Base-by-base conservation (phyloP, 345 rosid species). In the Moricandia arvensis region DNA sequence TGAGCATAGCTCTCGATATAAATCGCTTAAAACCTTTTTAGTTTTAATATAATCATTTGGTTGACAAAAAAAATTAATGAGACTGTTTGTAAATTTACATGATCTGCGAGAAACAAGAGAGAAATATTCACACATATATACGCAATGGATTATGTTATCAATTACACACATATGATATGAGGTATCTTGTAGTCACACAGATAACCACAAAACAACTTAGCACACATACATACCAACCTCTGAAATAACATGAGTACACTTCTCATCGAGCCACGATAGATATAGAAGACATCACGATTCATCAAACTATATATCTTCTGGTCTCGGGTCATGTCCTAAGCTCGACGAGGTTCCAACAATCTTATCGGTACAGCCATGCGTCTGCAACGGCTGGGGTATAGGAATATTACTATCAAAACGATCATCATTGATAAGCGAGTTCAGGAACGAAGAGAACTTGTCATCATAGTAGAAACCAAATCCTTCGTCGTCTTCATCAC, bases 381-480 rank as follows among this genome's bases (percentile, higher is more conserved):
- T 55, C 16, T 31, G 72, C 45, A 71, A 71, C 15, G 80, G 63
- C 29, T 58, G 72, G 1, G 55, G 4, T 17, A 69, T 57, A 21
- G 63, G 69, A 34, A 76, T 31, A n/a, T 21, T 54, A 11, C 34
- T 55, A 26, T 43, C 54, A 30, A 87, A 82, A 21, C 75, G 41
- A 63, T 77, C 81, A 8, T 89, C 97, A 7, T 87, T 82, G 72
- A 87, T 79, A 49, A 93, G 74, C 10, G 90, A 85, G 74, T 87
- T 88, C 6, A 93, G 85, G 80, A 90, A 86, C 1, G 89, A 84
- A 6, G 97, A 84, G 83, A 88, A 84, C 61, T 71, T 75, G 68
- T 92, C 96, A 29, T 87, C 94, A 26, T 80, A 82, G 49, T 71
- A 82, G 62, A 78, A 80, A 31, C 79, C 47, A 61, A 60, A 70